Evolutionary conservation across 2,329 filamentous ascomycete species (phyloP).

Genomic region (Colletotrichum agaves): DNA sequence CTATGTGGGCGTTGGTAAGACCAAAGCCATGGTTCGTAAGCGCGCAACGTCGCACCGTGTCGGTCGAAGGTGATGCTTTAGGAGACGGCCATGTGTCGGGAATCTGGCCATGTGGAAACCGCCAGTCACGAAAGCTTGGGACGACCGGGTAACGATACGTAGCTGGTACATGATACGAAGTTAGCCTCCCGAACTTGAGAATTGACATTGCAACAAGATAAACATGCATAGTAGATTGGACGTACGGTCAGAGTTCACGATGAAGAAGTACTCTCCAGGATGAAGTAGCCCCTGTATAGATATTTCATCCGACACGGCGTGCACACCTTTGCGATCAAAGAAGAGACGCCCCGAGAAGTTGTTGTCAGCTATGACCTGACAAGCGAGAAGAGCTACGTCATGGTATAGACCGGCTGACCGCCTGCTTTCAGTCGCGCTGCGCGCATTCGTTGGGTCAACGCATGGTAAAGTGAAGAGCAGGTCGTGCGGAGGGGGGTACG

Average conservation of each 20-base stretch:
- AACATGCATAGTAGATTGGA: not conserved
- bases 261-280: not conserved
- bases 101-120: not conserved
- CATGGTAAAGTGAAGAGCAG: not conserved
- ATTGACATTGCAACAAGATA: not conserved
- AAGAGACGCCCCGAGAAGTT: not conserved
- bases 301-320: not conserved
- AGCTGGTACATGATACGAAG: not conserved
- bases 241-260: not conserved
- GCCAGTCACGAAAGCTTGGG: not conserved
- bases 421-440: not conserved
- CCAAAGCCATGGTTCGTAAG: not conserved
- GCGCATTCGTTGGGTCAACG: not conserved
- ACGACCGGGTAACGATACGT: not conserved
- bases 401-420: not conserved
- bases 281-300: not conserved
- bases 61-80: conserved; percentile 4
- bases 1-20: conserved; percentile 2
- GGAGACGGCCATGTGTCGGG: not conserved
- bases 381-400: conserved; percentile 1
- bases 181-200: not conserved
- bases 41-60: not conserved
- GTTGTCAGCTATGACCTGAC: not conserved
- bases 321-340: not conserved
- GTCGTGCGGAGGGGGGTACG: not conserved